Evolutionary conservation across 305 asterid species (phyloP), one percentile per base, ranked within the genome.

Genomic region (Striga hermonthica): DNA sequence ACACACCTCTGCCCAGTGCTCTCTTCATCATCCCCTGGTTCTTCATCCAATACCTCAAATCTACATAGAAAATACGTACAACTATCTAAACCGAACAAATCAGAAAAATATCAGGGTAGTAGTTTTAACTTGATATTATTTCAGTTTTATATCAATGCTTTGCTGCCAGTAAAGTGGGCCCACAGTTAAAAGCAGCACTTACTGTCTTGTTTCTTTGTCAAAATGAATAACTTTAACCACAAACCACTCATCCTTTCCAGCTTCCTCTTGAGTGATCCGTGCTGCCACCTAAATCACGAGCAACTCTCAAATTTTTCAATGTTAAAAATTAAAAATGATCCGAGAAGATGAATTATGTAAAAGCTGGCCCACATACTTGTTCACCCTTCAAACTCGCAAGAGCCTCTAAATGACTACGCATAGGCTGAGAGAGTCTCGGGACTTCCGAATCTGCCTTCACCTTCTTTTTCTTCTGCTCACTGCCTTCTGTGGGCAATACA

Each of bases 21-120:
- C 73, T 93, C 99, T 84, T 93, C 99, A 36, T 93, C 97, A 60
- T 93, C 99, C 43, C 96, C 96, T 5, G 97, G 99, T 65, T 93
- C 97, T 78, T 93, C 99, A 49, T 93, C 99, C 69, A 93, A 73
- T 56, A 93, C 99, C 80, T 93, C 97, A 61, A 93, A 86, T 72
- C 99, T 93, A 75, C 79, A 66, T 34, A 28, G 38, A 40, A 40
- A 39, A 64, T 38, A 22, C 2, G 31, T 22, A 69, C n/a, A 39
- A 62, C 38, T 4, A 45, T 49, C 65, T 56, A 8, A 63, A 68
- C 28, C 1, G 14, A 48, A 70, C 9, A n/a, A 39, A 62, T 37
- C 31, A 22, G 31, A 22, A 22, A 22, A 1, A 22, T 22, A 16
- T 10, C n/a, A 56, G 66, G 28, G 15, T n/a, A n/a, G 47, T 43